Conservation (phyloP, 108 stramenopile species). For the Cyclotella baltica region DNA sequence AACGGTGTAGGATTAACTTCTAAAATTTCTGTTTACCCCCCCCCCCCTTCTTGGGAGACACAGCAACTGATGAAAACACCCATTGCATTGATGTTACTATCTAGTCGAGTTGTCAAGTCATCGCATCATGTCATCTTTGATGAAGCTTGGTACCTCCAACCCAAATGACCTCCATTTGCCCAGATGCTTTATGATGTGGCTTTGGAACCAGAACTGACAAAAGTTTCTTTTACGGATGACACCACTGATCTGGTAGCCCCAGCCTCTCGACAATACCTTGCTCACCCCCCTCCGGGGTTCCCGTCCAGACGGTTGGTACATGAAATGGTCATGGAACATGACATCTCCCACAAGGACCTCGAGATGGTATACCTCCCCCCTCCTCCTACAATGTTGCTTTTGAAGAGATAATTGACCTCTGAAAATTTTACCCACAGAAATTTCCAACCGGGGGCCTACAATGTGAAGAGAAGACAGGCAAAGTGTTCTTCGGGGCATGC, state of each 20-base stretch:
- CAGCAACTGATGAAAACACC: slow-evolving; percentile 2
- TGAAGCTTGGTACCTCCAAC: too few relatives aligned
- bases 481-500: neutral
- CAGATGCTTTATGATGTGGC: slow-evolving; percentile 3
- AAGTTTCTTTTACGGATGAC: neutral
- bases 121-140: neutral
- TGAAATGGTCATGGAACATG: neutral
- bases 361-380: neutral
- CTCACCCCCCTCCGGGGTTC: neutral
- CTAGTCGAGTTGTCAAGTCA: neutral
- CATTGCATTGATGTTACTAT: neutral
- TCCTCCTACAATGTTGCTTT: neutral
- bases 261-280: neutral
- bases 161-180: neutral
- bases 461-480: neutral
- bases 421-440: neutral
- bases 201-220: neutral
- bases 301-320: neutral
- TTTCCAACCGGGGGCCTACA: neutral
- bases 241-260: neutral
- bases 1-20: too few relatives aligned
- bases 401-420: neutral
- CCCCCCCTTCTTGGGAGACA: neutral
- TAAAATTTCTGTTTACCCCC: too few relatives aligned
- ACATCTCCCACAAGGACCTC: neutral